Conservation (phyloP, 352 stramenopile species). For the Phytophthora crassamura region DNA sequence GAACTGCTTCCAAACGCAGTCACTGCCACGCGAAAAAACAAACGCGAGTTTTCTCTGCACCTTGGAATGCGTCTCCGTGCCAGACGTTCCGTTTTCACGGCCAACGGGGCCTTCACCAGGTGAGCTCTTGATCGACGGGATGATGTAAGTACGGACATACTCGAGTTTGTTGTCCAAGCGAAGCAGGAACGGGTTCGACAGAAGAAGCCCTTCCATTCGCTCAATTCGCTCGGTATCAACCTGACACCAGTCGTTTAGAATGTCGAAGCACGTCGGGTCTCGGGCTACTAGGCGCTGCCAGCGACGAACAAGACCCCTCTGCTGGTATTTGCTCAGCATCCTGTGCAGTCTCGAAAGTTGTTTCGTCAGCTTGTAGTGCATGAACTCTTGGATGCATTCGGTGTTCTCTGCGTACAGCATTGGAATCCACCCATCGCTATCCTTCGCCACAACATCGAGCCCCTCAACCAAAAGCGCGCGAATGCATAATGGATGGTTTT, state of each 20-base stretch:
- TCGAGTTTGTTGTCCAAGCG: conserved; percentile 76
- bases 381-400: conserved; percentile 50
- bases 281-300: conserved; percentile 54
- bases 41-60: conserved; percentile 47
- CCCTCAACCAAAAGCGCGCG: conserved; percentile 48
- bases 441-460: conserved; percentile 50
- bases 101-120: conserved; percentile 4
- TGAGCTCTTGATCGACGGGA: conserved; percentile 38
- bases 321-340: conserved; percentile 54
- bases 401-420: conserved; percentile 43
- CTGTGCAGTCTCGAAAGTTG: conserved; percentile 61
- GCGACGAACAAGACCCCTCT: conserved; percentile 50
- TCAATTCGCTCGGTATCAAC: conserved; percentile 52
- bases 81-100: conserved; percentile 11
- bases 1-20: conserved; percentile 62
- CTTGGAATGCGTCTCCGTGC: neutral
- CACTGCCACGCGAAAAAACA: conserved; percentile 33
- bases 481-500: conserved; percentile 40
- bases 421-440: conserved; percentile 57
- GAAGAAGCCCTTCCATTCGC: conserved; percentile 58
- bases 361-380: conserved; percentile 64
- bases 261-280: conserved; percentile 58
- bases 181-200: conserved; percentile 56
- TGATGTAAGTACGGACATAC: conserved; percentile 50
- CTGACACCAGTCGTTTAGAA: conserved; percentile 79